These are phyloP conservation scores for Alternaria sp. DNA, from an alignment of 2,329 filamentous ascomycete genomes.

Conservation along the genomic window DNA sequence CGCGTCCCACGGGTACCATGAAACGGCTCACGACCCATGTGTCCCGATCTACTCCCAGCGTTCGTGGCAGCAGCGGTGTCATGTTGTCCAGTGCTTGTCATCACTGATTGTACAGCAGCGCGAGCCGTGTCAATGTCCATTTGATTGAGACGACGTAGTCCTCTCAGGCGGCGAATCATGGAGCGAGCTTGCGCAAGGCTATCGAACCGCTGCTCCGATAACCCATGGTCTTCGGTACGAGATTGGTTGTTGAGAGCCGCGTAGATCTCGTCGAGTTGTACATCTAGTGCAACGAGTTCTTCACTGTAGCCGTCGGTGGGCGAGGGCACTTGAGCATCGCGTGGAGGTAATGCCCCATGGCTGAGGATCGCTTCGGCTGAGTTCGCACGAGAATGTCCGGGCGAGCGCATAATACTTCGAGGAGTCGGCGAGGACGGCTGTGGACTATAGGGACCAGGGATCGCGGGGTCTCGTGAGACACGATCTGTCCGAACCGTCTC, in stretches of 20 bases:
- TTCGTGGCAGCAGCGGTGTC: neutral
- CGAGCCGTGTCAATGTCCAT: neutral
- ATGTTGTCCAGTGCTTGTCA: neutral
- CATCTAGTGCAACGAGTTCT: neutral
- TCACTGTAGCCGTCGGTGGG: neutral
- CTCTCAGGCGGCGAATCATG: neutral
- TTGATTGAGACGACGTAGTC: neutral
- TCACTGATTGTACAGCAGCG: neutral
- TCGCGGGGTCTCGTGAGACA: neutral
- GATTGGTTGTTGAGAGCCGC: neutral
- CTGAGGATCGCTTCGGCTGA: neutral
- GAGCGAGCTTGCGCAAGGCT: neutral
- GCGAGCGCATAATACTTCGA: neutral
- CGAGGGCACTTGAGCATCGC: neutral
- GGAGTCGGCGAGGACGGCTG: neutral
- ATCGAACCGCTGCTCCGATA: neutral
- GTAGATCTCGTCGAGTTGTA: neutral
- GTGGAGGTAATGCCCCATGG: neutral
- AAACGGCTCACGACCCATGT: neutral
- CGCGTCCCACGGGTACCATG: accelerated
- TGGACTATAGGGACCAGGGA: neutral
- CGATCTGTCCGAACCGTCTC: neutral
- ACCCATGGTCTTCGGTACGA: neutral
- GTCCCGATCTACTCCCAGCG: neutral
- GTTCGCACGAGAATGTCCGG: neutral